Conservation (phyloP, 2,329 filamentous ascomycete genomes). For the Claviceps monticola region DNA sequence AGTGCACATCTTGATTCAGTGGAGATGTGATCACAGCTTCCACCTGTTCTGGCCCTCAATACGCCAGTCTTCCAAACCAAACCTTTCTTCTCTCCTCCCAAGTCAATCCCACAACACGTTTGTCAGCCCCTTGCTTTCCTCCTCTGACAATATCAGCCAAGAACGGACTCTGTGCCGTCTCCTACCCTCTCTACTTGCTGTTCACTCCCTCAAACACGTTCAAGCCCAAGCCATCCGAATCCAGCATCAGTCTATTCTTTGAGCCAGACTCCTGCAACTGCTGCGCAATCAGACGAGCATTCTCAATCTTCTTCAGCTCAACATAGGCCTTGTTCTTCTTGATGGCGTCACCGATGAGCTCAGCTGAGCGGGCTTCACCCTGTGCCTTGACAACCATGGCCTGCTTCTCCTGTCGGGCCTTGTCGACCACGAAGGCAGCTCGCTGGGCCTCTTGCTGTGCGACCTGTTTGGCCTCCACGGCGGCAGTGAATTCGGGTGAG, state of each 20-base stretch:
- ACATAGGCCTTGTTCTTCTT: constrained; percentile 98
- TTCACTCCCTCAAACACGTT: constrained; percentile 56
- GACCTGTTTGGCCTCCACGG: constrained; percentile 61
- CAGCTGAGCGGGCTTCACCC: constrained; percentile 95
- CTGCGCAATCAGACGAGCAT: constrained; percentile 75
- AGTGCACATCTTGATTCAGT: constrained; percentile 2
- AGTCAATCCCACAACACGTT: too few species aligned
- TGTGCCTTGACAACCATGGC: constrained; percentile 96
- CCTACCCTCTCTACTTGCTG: constrained; percentile 23
- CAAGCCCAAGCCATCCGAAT: constrained; percentile 78
- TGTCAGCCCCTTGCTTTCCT: not conserved
- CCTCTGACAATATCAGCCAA: not conserved
- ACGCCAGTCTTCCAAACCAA: not conserved
- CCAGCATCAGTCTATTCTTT: constrained; percentile 88
- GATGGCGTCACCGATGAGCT: constrained; percentile 97
- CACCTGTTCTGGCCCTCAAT: not conserved
- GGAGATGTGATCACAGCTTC: not conserved
- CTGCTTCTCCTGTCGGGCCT: constrained; percentile 98
- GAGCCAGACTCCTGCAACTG: constrained; percentile 75
- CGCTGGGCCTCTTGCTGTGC: constrained; percentile 89
- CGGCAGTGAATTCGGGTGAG: constrained; percentile 60
- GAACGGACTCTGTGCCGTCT: not conserved
- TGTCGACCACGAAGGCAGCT: constrained; percentile 95
- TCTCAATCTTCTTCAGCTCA: constrained; percentile 96
- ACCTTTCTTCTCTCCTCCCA: not conserved